phyloP scores from a whole-genome alignment of 140 eudicot species.

The Artemisia princeps region DNA sequence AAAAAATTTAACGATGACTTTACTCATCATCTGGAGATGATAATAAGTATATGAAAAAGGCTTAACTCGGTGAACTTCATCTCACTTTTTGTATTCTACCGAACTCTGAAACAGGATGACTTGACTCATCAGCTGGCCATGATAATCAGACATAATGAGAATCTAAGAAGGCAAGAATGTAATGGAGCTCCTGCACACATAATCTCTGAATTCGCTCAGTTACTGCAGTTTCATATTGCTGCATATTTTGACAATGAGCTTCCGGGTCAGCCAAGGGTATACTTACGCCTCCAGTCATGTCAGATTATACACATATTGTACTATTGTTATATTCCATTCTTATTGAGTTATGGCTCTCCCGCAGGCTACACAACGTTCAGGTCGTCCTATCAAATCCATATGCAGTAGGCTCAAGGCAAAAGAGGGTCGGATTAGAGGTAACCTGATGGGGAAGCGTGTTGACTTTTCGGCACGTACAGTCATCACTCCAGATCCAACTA shows the following conservation, averaged over 20 bases:
- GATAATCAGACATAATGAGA: constrained; percentile 92
- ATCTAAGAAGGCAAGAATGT: constrained; percentile 72
- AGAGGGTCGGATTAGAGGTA: constrained; percentile 93
- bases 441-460: constrained; percentile 95
- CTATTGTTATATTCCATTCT: not conserved
- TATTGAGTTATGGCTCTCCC: constrained; percentile 1
- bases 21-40: constrained; percentile 26
- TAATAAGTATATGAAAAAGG: too few relatives aligned
- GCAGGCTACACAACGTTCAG: constrained; percentile 94
- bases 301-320: not conserved
- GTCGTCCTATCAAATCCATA: constrained; percentile 91
- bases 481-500: constrained; percentile 98
- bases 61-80: constrained; percentile 9
- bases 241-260: constrained; percentile 86
- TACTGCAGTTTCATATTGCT: constrained; percentile 47
- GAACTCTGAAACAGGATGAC: constrained; percentile 52
- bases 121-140: constrained; percentile 86
- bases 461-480: constrained; percentile 97
- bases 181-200: constrained; percentile 98
- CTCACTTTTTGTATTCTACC: not conserved
- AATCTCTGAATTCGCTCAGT: constrained; percentile 73
- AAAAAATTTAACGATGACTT: not conserved
- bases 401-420: constrained; percentile 92
- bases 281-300: constrained; percentile 1
- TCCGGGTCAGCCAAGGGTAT: constrained; percentile 74